Percentiles rank a stretch among this genome's conserved stretches.
phyloP scores from a whole-genome alignment of 2,329 filamentous ascomycete genomes.

The Talaromyces funiculosus region DNA sequence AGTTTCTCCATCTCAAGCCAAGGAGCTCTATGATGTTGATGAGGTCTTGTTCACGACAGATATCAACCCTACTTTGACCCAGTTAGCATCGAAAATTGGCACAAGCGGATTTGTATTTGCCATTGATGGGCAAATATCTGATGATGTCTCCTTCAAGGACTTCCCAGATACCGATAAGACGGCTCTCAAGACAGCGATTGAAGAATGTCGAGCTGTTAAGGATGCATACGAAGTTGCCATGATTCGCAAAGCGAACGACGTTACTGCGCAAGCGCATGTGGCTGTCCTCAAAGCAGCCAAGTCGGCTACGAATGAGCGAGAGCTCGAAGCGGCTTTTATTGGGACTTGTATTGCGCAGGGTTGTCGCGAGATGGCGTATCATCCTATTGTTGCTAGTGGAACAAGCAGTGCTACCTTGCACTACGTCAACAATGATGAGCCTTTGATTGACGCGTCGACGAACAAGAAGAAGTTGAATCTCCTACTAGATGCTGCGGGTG shows the following conservation, averaged over 20 bases:
- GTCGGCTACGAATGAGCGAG: conserved; percentile 66
- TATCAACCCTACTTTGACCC: conserved; percentile 66
- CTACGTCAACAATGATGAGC: conserved; percentile 73
- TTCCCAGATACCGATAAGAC: conserved; percentile 60
- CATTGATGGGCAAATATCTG: conserved; percentile 71
- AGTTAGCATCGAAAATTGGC: conserved; percentile 31
- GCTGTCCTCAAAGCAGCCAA: conserved; percentile 62
- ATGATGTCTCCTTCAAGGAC: conserved; percentile 63
- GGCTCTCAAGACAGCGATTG: conserved; percentile 64
- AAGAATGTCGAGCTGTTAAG: conserved; percentile 75
- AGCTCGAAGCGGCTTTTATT: conserved; percentile 74
- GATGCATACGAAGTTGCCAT: conserved; percentile 77
- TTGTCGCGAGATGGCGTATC: conserved; percentile 75
- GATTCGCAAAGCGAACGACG: conserved; percentile 72
- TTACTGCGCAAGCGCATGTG: conserved; percentile 72
- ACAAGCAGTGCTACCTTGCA: conserved; percentile 80
- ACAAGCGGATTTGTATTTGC: conserved; percentile 59
- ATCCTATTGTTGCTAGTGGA: conserved; percentile 80
- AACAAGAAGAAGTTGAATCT: conserved; percentile 58
- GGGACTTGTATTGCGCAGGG: conserved; percentile 66
- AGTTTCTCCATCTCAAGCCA: conserved; percentile 67
- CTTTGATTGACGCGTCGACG: conserved; percentile 50
- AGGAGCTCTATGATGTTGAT: conserved; percentile 74
- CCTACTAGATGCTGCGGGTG: conserved; percentile 80
- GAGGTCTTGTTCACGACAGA: conserved; percentile 66